These are phyloP conservation scores for Hanseniaspora jakobsenii DNA, from an alignment of 805 yeast species.

Conservation along the genomic window DNA sequence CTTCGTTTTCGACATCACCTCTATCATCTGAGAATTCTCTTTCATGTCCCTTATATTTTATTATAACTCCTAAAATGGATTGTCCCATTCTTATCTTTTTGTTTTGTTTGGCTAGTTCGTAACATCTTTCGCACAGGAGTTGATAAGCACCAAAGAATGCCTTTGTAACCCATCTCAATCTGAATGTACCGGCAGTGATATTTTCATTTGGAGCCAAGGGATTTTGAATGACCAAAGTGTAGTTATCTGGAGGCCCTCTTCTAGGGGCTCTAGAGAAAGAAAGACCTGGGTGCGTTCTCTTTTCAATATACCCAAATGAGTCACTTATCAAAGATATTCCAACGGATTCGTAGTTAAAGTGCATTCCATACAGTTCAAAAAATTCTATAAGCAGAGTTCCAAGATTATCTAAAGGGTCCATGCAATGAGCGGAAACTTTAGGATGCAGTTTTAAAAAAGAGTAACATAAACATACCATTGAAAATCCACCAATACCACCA, in stretches of 20 bases:
- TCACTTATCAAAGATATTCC: conserved; percentile 54
- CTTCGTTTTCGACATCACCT: conserved; percentile 47
- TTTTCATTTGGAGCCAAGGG: conserved; percentile 79
- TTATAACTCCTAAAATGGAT: conserved; percentile 68
- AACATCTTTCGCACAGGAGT: conserved; percentile 59
- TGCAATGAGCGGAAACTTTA: conserved; percentile 51
- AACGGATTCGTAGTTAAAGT: conserved; percentile 72
- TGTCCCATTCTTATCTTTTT: conserved; percentile 56
- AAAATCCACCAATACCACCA: conserved; percentile 91
- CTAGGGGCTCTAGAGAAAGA: conserved; percentile 28
- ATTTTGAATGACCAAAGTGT: conserved; percentile 69
- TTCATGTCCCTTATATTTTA: conserved; percentile 58
- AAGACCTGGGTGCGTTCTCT: conserved; percentile 41
- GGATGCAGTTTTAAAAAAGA: conserved; percentile 75
- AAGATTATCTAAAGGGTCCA: conserved; percentile 58
- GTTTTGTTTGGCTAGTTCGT: conserved; percentile 52
- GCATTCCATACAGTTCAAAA: conserved; percentile 81
- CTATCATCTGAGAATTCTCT: conserved; percentile 73
- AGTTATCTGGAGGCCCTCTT: conserved; percentile 27
- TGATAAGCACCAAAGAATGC: conserved; percentile 86
- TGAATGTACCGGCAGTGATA: conserved; percentile 74
- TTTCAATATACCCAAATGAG: conserved; percentile 42
- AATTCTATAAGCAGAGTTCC: conserved; percentile 84
- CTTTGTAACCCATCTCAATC: conserved; percentile 63
- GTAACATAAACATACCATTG: conserved; percentile 77